Percentiles rank a stretch among this genome's conserved stretches.
These are phyloP conservation scores for Arabis hirsuta DNA, from an alignment of 345 rosid species.

Conservation along the genomic window DNA sequence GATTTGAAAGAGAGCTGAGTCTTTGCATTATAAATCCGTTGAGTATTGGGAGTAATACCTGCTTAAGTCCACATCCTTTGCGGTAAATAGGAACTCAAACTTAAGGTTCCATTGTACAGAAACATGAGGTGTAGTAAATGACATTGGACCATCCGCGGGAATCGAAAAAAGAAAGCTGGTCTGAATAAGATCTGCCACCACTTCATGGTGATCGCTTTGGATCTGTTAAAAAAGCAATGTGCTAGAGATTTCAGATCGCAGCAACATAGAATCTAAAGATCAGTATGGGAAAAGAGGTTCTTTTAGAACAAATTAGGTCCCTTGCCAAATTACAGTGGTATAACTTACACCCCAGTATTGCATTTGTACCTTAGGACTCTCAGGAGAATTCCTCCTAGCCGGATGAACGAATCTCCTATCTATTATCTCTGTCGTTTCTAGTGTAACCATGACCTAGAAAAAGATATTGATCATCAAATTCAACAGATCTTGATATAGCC, in stretches of 20 bases:
- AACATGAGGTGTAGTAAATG: slow-evolving; percentile 80
- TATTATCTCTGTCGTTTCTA: slow-evolving; percentile 90
- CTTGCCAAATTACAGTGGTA: not conserved
- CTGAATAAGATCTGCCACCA: slow-evolving; percentile 92
- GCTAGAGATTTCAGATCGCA: slow-evolving; percentile 4
- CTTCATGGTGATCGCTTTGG: slow-evolving; percentile 94
- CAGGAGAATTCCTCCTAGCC: slow-evolving; percentile 85
- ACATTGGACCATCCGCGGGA: slow-evolving; percentile 98
- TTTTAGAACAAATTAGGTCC: not conserved
- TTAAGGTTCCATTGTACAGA: slow-evolving; percentile 90
- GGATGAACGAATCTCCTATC: slow-evolving; percentile 71
- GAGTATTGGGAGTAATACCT: slow-evolving; percentile 53
- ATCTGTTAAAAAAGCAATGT: slow-evolving; percentile 53
- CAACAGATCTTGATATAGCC: not conserved
- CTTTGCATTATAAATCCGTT: not conserved
- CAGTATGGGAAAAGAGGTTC: not conserved
- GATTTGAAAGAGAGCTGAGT: not conserved
- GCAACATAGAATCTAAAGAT: slow-evolving; percentile 4
- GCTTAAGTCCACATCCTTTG: slow-evolving; percentile 75
- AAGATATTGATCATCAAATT: slow-evolving; percentile 13
- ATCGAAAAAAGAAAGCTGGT: slow-evolving; percentile 94
- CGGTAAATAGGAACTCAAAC: slow-evolving; percentile 88
- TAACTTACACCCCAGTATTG: not conserved
- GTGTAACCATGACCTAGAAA: slow-evolving; percentile 70
- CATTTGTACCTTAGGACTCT: slow-evolving; percentile 63